Evolutionary conservation across 345 rosid species (phyloP), one percentile per base, ranked within the genome.

Genomic region (Moricandia arvensis): DNA sequence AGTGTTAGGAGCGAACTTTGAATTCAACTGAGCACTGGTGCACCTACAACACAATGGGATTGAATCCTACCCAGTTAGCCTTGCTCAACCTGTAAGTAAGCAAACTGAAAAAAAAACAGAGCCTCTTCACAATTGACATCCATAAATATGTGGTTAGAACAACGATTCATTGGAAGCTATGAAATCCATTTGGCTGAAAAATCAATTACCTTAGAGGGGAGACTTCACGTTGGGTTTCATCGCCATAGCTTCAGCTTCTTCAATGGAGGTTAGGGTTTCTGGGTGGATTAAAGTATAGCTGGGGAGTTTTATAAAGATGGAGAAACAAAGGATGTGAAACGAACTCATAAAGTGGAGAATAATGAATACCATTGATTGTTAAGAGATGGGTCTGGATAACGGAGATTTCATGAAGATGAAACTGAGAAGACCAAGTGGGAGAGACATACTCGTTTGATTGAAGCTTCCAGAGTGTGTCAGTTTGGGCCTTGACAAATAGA

Each of bases 21-120:
- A 86, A 72, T 95, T 95, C 70, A 95, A 80, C 75, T 95, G 97
- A 24, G 99, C 97, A 43, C 96, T 92, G 75, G 97, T 95, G 86
- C 98, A 94, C 59, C 97, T 93, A 53, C 93, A 91, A 81, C 97
- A 89, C 72, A 94, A 81, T 59, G 91, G 85, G 74, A 91, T 80
- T n/a, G 93, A 27, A 27, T 27, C 29, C 29, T 27, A 3, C 91
- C 97, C 97, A 95, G 57, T 90, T 97, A 79, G 90, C 89, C 84
- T 91, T 91, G 37, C 93, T 92, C 74, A 95, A 85, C 78, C 97
- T 66, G 37, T 27, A 60, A 66, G 49, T 17, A 59, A 10, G 49
- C 43, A 59, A 53, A 59, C 3, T 47, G 33, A 45, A 21, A n/a
- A n/a, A n/a, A n/a, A n/a, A n/a, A n/a, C 29, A 27, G 29, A 27